Base-by-base conservation (phyloP, 345 rosid species). In the Brassica nigra region DNA sequence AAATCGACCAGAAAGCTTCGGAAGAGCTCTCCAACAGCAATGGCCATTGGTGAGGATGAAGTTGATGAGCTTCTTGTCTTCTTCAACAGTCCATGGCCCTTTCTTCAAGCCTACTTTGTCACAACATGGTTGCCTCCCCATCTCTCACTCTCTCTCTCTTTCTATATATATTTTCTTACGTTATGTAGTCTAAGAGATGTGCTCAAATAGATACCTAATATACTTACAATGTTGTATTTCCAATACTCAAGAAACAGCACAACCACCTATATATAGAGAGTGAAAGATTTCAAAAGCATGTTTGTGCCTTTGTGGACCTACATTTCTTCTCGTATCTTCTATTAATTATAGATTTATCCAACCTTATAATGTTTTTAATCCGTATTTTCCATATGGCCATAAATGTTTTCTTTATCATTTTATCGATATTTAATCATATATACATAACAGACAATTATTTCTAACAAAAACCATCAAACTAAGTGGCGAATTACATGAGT, bases 61-160 rank as follows among this genome's bases (percentile, higher is more conserved):
- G 84, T 80, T 86, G 75, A 94, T 86, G 69, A 94, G 99, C 79
- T 92, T 92, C 90, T 86, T 89, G 83, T 94, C 97, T 77, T 94
- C 98, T 28, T 94, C 98, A 4, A 92, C 88, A 4, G 98, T 92
- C 98, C 98, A 94, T 67, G 97, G 93, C 62, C 98, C 97, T 82
- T 89, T 92, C 95, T 92, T 94, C 83, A 94, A 79, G 58, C 98
- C 98, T 59, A 91, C 97, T 86, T 91, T 94, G 75, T 91, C 98
- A 81, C 98, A 94, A 67, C 97, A 94, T 0, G 98, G 97, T 37
- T 91, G 90, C 80, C 98, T 89, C 55, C 97, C 98, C 98, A 92
- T 94, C 44, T 78, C 68, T 70, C 34, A 58, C 62, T 73, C 31
- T 47, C 34, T 16, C 66, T 15, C n/a, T 18, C 18, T 18, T 18